These are phyloP conservation scores for Ensete ventricosum DNA, from an alignment of 176 grass and related monocot species.

Conservation along the genomic window DNA sequence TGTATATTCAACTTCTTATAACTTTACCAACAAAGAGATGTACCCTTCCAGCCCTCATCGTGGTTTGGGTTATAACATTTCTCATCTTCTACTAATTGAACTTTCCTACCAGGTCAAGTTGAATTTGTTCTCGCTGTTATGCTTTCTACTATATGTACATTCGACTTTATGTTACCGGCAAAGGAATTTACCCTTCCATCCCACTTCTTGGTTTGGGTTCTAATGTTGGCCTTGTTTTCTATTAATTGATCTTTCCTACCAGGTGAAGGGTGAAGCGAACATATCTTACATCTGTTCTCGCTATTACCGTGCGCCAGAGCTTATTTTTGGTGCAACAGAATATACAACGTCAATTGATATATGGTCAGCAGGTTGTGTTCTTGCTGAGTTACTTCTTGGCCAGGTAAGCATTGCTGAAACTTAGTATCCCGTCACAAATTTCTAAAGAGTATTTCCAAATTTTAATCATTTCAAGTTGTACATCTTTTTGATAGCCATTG, in stretches of 20 bases:
- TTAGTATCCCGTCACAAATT: background rate
- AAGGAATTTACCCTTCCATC: background rate
- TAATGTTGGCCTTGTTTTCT: background rate
- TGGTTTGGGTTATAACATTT: too few relatives aligned
- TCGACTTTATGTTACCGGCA: background rate
- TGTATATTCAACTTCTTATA: too few relatives aligned
- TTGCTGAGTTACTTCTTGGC: conserved; percentile 22
- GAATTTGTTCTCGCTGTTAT: background rate
- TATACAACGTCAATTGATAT: conserved; percentile 17
- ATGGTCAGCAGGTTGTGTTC: conserved; percentile 24
- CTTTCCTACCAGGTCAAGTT: too few relatives aligned
- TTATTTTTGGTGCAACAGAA: conserved; percentile 22
- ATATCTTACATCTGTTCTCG: conserved; percentile 18
- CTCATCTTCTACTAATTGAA: too few relatives aligned
- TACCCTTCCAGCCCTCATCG: too few relatives aligned
- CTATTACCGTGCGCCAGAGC: conserved; percentile 20
- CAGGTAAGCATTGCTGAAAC: background rate
- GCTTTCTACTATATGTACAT: background rate
- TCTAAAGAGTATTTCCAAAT: background rate
- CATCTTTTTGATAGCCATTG: conserved; percentile 5
- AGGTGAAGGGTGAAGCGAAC: conserved; percentile 21
- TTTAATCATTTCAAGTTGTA: background rate
- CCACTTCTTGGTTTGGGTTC: background rate
- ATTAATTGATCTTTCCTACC: background rate
- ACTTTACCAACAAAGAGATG: too few relatives aligned